Percentiles rank a stretch among this genome's conserved stretches.
These are phyloP conservation scores for Malus hybrid DNA, from an alignment of 331 rosid genomes.

Conservation along the genomic window DNA sequence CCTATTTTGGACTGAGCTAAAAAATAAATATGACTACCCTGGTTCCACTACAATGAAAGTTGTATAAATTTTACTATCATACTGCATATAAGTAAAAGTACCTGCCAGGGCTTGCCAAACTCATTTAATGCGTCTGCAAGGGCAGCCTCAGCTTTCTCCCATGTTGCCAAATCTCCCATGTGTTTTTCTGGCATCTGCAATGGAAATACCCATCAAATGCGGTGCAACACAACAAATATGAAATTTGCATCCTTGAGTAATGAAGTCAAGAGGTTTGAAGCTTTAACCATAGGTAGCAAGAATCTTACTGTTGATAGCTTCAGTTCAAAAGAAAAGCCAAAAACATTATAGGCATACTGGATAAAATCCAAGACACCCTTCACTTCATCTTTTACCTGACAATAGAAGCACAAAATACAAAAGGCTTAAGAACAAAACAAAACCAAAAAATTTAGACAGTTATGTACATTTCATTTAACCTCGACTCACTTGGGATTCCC, in stretches of 20 bases:
- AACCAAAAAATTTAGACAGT: not conserved
- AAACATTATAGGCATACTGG: slow-evolving; percentile 51
- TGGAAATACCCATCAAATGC: not conserved
- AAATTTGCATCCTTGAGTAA: not conserved
- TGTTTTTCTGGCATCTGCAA: slow-evolving; percentile 82
- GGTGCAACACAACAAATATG: not conserved
- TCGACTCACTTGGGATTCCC: slow-evolving; percentile 77
- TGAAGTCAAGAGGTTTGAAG: not conserved
- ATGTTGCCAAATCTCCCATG: slow-evolving; percentile 70
- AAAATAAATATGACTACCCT: not conserved
- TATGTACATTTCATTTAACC: not conserved
- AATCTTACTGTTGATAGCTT: slow-evolving; percentile 83
- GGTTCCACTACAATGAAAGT: not conserved
- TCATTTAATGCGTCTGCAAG: slow-evolving; percentile 80
- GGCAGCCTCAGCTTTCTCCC: slow-evolving; percentile 90
- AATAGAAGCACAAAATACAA: slow-evolving; percentile 17
- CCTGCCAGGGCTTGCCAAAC: slow-evolving; percentile 92
- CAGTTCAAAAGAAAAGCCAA: slow-evolving; percentile 89
- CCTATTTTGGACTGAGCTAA: not conserved
- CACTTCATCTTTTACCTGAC: slow-evolving; percentile 88
- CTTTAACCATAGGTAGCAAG: slow-evolving; percentile 2
- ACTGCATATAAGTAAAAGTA: slow-evolving; percentile 2
- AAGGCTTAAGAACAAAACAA: slow-evolving; percentile 1
- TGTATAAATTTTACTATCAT: not conserved
- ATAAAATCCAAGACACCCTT: slow-evolving; percentile 64